Evolutionary conservation across 331 rosid genomes (phyloP).

Genomic region (Saraca asoca): DNA sequence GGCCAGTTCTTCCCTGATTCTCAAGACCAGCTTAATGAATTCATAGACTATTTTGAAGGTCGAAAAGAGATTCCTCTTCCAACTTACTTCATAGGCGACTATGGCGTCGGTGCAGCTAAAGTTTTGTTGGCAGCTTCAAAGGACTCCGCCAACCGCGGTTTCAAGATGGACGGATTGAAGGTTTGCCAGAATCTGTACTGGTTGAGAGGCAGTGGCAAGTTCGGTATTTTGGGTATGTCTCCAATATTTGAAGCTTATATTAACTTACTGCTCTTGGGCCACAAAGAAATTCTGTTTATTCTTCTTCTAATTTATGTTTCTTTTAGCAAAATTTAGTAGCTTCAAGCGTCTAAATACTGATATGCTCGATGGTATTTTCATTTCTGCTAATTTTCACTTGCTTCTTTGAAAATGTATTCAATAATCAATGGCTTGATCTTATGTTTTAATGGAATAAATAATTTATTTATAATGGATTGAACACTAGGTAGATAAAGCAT

Average conservation of each 20-base stretch:
- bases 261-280: background rate
- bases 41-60: constrained; percentile 61
- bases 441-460: background rate
- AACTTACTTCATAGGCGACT: constrained; percentile 90
- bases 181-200: constrained; percentile 75
- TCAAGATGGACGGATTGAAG: constrained; percentile 89
- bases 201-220: constrained; percentile 97
- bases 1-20: constrained; percentile 95
- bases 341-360: background rate
- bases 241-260: background rate
- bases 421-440: background rate
- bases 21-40: constrained; percentile 62
- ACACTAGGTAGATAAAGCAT: background rate
- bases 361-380: background rate
- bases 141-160: constrained; percentile 64
- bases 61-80: constrained; percentile 71
- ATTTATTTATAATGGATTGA: background rate
- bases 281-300: background rate
- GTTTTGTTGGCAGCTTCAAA: constrained; percentile 59
- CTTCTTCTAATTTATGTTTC: background rate
- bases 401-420: too few species aligned
- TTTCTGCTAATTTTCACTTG: background rate
- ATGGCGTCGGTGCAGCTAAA: constrained; percentile 75
- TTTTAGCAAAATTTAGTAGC: constrained; percentile 1
- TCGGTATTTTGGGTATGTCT: constrained; percentile 62